Percentiles rank a stretch among this genome's conserved stretches.
phyloP scores from a whole-genome alignment of 2,329 filamentous ascomycete genomes.

The Botrytis aclada region DNA sequence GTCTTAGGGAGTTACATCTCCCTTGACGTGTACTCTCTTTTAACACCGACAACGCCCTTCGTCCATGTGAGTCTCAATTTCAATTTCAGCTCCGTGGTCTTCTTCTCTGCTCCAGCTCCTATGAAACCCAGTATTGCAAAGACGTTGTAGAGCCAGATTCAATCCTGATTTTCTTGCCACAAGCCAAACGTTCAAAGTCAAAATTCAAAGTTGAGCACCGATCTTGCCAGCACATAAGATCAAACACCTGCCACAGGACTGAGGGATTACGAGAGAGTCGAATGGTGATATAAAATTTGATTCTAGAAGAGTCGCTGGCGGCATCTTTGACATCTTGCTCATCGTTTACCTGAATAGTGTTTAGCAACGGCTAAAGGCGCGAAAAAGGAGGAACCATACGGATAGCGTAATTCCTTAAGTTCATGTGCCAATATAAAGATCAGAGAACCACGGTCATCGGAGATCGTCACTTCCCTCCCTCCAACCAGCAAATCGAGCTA shows the following conservation, averaged over 20 bases:
- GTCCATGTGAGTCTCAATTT: background rate
- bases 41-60: background rate
- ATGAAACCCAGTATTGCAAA: background rate
- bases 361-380: background rate
- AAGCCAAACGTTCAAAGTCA: no score
- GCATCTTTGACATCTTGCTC: no score
- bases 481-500: background rate
- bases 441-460: background rate
- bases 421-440: background rate
- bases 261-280: background rate
- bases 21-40: background rate
- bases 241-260: background rate
- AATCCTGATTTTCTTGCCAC: background rate
- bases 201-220: background rate
- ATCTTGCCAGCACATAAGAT: background rate
- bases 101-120: background rate
- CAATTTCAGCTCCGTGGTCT: background rate
- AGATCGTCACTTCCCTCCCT: background rate
- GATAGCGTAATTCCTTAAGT: fast-evolving
- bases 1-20: fast-evolving
- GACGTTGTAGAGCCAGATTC: background rate
- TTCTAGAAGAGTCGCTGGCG: background rate
- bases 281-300: background rate
- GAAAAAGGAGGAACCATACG: background rate
- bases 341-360: background rate